These are phyloP conservation scores for Podila epigama DNA, from an alignment of 192 early-diverging fungal genomes.

Conservation along the genomic window DNA sequence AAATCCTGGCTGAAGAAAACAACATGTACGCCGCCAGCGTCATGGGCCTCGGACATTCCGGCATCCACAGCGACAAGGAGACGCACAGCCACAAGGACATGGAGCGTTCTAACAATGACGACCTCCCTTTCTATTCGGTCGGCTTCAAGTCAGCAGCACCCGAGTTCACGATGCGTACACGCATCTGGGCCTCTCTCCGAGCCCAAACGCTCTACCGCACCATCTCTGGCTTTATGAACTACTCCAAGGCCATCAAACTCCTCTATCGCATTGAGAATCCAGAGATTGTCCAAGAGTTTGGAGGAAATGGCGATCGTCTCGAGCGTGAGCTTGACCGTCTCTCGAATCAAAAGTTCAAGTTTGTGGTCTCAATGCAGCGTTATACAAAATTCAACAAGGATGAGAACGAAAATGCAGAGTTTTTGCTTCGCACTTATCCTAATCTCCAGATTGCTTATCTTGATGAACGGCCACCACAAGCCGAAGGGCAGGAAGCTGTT, in stretches of 20 bases:
- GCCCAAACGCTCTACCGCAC: slow-evolving; percentile 85
- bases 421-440: slow-evolving; percentile 74
- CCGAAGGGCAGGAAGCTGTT: slow-evolving; percentile 59
- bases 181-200: slow-evolving; percentile 84
- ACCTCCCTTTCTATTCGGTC: slow-evolving; percentile 76
- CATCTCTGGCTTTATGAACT: slow-evolving; percentile 84
- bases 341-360: slow-evolving; percentile 76
- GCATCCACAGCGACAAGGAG: slow-evolving; percentile 2
- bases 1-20: slow-evolving; percentile 69
- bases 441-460: slow-evolving; percentile 79
- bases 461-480: slow-evolving; percentile 64
- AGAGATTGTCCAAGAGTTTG: slow-evolving; percentile 66
- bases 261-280: slow-evolving; percentile 79
- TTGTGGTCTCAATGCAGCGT: slow-evolving; percentile 82
- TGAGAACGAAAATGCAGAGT: slow-evolving; percentile 73
- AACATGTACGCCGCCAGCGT: slow-evolving; percentile 5
- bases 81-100: slow-evolving; percentile 58
- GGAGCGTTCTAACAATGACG: slow-evolving; percentile 69
- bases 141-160: slow-evolving; percentile 79
- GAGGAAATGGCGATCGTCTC: slow-evolving; percentile 64
- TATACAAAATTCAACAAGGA: slow-evolving; percentile 77
- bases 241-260: slow-evolving; percentile 78
- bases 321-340: slow-evolving; percentile 70
- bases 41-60: not conserved
- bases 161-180: slow-evolving; percentile 78